Evolutionary conservation across 768 basidiomycete species (phyloP).

Genomic region (Naganishia friedmannii): DNA sequence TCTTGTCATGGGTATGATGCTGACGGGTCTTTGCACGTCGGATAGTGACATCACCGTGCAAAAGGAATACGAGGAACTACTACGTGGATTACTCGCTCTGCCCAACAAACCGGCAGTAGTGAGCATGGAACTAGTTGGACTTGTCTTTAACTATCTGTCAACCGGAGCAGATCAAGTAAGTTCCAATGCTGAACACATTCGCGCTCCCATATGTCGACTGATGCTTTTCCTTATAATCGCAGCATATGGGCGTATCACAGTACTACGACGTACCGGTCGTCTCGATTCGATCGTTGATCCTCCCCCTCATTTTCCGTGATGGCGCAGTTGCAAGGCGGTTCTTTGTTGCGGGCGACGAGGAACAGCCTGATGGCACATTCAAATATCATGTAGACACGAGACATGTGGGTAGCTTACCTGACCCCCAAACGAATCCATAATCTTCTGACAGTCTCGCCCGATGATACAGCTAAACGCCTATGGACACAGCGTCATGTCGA

Average conservation of each 20-base stretch:
- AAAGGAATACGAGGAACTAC: slow-evolving; percentile 41
- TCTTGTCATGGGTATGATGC: not conserved
- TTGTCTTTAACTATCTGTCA: not conserved
- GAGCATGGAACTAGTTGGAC: slow-evolving; percentile 35
- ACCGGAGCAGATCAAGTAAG: slow-evolving; percentile 19
- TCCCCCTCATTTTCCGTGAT: slow-evolving; percentile 39
- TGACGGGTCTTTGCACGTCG: not conserved
- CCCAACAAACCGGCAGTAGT: slow-evolving; percentile 46
- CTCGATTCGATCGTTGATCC: slow-evolving; percentile 40
- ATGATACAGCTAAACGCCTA: slow-evolving; percentile 1
- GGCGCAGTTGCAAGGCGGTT: slow-evolving; percentile 1
- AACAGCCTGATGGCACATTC: not conserved
- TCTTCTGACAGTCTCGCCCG: not conserved
- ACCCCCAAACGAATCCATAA: slow-evolving; percentile 6
- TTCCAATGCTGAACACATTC: too few species aligned
- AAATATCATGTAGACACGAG: slow-evolving; percentile 16
- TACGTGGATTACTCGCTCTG: slow-evolving; percentile 41
- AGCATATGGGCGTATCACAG: slow-evolving; percentile 36
- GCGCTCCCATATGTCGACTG: not conserved
- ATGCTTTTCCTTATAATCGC: not conserved
- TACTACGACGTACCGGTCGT: slow-evolving; percentile 49
- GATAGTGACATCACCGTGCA: slow-evolving; percentile 9
- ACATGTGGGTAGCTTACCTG: slow-evolving; percentile 38
- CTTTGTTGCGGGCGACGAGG: not conserved
- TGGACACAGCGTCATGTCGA: slow-evolving; percentile 18